phyloP scores from a whole-genome alignment of 1,139 yeast genomes.

The Magnusiomyces starmeri region DNA sequence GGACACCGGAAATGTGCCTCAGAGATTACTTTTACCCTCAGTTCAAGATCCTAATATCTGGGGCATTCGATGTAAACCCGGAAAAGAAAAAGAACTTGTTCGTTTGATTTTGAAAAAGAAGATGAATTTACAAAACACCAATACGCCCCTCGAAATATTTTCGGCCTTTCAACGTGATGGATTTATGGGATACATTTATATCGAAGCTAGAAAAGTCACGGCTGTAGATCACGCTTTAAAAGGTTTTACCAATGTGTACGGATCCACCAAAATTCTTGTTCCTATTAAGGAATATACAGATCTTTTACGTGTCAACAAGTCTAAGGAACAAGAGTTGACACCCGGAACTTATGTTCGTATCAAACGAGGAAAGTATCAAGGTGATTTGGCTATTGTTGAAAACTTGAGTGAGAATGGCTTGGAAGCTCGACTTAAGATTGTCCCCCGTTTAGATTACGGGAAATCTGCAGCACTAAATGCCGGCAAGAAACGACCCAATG shows the following conservation, averaged over 20 bases:
- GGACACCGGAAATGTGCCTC: constrained; percentile 84
- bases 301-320: constrained; percentile 79
- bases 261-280: constrained; percentile 66
- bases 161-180: constrained; percentile 96
- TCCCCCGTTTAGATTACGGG: constrained; percentile 91
- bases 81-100: constrained; percentile 87
- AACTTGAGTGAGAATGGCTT: constrained; percentile 90
- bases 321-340: constrained; percentile 77
- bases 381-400: constrained; percentile 89
- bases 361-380: constrained; percentile 85
- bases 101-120: constrained; percentile 77
- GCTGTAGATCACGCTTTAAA: constrained; percentile 83
- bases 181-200: constrained; percentile 82
- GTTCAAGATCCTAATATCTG: constrained; percentile 95
- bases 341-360: constrained; percentile 92
- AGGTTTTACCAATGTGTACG: constrained; percentile 81
- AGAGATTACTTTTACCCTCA: constrained; percentile 85
- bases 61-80: constrained; percentile 91
- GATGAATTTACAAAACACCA: constrained; percentile 53
- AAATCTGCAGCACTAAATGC: constrained; percentile 38
- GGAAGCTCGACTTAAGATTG: constrained; percentile 84
- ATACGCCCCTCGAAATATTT: constrained; percentile 60
- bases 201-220: constrained; percentile 90
- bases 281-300: constrained; percentile 96
- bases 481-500: constrained; percentile 42